Base-by-base conservation (phyloP, 2,329 filamentous ascomycete species). In the Exophiala calicioides region DNA sequence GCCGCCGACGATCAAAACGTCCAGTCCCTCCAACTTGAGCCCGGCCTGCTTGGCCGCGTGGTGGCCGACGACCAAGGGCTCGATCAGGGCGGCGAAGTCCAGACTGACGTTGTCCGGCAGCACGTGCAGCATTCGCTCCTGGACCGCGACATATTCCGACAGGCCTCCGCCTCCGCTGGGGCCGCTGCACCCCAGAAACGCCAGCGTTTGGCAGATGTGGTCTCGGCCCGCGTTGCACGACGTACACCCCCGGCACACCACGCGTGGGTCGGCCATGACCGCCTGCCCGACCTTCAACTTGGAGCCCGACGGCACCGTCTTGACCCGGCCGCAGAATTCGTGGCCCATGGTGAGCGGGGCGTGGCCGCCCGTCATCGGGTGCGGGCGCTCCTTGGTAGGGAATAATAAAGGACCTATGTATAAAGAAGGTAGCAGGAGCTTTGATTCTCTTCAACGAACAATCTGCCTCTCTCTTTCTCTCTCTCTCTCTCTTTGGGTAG, bases 261-360 rank as follows among this genome's bases (percentile, higher is more conserved):
- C 27, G 29, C 39, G 46, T 29, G 45, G 50, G 34, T 52, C 42
- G 19, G 51, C 52, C 47, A 56, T 54, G 19, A 53, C 51, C 12
- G 38, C 43, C 34, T 47, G 33, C 6, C 52, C 52, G 9, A 33
- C 35, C 15, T 50, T 47, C 30, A 52, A 34, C 12, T 33, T 43
- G 2, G 52, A 53, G 3, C 38, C 43, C 9, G 34, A 24, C 4
- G 45, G 35, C 5, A 32, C 76, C 2, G 13, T 20, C 23, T 40
- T 39, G 31, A 78, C 64, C 1, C 68, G 64, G 4, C 74, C 75
- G 41, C 68, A 72, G 57, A 78, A 78, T 52, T 78, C 75, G 54
- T 78, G 75, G 9, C 75, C 75, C 41, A 78, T 69, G 1, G 73
- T 76, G 45, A 77, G 44, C n/a, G 72, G 75, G 2, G 73, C 65